Percentiles rank a stretch among this genome's conserved stretches.
Evolutionary conservation across 2,329 filamentous ascomycete species (phyloP).

Genomic region (Stagonosporopsis cucurbitacearum): DNA sequence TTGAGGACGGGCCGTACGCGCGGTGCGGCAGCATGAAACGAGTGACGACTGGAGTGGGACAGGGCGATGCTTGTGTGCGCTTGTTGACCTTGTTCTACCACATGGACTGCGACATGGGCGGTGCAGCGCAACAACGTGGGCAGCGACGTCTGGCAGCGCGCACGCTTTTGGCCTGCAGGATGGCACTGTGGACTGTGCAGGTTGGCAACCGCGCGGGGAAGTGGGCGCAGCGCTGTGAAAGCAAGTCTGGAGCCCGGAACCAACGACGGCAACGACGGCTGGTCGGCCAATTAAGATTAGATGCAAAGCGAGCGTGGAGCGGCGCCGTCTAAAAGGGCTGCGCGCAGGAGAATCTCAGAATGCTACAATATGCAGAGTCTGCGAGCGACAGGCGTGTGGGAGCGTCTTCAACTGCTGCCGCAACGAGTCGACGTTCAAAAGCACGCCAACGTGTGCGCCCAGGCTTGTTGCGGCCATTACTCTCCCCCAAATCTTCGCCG

Average conservation of each 20-base stretch:
- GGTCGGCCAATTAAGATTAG: slow-evolving; percentile 26
- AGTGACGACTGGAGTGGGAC: slow-evolving; percentile 37
- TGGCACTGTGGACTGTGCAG: slow-evolving; percentile 15
- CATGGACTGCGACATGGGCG: slow-evolving; percentile 10
- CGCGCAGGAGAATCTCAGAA: slow-evolving; percentile 19
- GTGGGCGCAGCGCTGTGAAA: slow-evolving; percentile 16
- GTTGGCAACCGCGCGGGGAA: slow-evolving; percentile 18
- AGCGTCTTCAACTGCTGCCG: slow-evolving; percentile 4
- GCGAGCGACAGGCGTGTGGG: slow-evolving; percentile 14
- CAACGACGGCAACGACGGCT: slow-evolving; percentile 10
- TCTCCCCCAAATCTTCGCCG: slow-evolving; percentile 5
- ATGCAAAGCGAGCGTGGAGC: slow-evolving; percentile 23
- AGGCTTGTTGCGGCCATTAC: slow-evolving; percentile 2
- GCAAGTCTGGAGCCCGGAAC: slow-evolving; percentile 15
- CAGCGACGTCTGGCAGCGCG: slow-evolving; percentile 15
- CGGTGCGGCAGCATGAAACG: slow-evolving; percentile 36
- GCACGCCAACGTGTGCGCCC: slow-evolving; percentile 1
- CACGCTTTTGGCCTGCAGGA: slow-evolving; percentile 14
- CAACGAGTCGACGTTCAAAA: not conserved
- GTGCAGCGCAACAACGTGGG: slow-evolving; percentile 23
- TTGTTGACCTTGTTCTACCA: slow-evolving; percentile 23
- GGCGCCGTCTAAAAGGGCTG: slow-evolving; percentile 16
- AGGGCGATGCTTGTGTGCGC: slow-evolving; percentile 36
- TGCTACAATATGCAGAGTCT: too few species aligned
- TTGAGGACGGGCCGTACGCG: slow-evolving; percentile 34